A percentile compares a stretch with the other conserved stretches of the same genome.
Conservation (phyloP, 805 yeast genomes). For the Suhomyces sp. region DNA sequence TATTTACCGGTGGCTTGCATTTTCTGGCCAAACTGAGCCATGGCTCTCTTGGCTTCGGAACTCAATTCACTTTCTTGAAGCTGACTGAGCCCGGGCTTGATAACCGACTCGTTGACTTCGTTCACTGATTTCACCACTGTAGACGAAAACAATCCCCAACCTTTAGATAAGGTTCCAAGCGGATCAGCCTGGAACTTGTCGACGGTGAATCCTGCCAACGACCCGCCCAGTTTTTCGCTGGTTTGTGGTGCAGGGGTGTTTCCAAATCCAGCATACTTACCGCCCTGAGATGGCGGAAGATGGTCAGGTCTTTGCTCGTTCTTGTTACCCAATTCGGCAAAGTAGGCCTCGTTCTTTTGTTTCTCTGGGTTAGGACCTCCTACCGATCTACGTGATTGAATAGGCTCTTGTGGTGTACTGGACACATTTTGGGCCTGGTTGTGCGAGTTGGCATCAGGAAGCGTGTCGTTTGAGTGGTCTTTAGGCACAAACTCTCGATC, state of each 20-base stretch:
- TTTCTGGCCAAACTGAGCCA: constrained; percentile 93
- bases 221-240: constrained; percentile 30
- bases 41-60: constrained; percentile 83
- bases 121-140: constrained; percentile 78
- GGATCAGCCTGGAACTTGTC: constrained; percentile 81
- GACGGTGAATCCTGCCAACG: constrained; percentile 55
- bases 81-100: constrained; percentile 86
- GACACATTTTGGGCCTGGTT: constrained; percentile 6
- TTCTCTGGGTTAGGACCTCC: constrained; percentile 41
- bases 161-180: constrained; percentile 81
- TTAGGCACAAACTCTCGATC: constrained; percentile 68
- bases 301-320: constrained; percentile 73
- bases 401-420: constrained; percentile 20
- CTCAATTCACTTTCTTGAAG: constrained; percentile 75
- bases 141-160: constrained; percentile 92
- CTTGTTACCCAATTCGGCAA: constrained; percentile 70
- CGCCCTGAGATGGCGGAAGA: constrained; percentile 92
- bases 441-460: constrained; percentile 28
- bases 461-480: constrained; percentile 50
- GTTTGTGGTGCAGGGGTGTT: constrained; percentile 59
- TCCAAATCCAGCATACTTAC: constrained; percentile 90
- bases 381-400: constrained; percentile 36
- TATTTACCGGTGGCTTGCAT: constrained; percentile 83
- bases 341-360: constrained; percentile 74
- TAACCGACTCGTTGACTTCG: constrained; percentile 84